phyloP scores from a whole-genome alignment of 129 eudicot species.

The Artemisia annua region DNA sequence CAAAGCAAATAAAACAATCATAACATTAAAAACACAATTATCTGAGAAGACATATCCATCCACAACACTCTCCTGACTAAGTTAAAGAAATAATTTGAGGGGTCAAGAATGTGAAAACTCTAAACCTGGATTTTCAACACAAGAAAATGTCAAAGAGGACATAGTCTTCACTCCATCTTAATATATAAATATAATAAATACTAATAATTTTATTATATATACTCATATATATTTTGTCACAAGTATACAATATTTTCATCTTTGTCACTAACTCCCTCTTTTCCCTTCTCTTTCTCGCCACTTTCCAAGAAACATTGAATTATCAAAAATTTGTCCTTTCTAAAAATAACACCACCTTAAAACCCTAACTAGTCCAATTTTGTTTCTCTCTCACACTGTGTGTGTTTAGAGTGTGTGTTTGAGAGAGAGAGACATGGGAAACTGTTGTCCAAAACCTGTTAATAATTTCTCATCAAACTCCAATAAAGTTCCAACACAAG shows the following conservation, averaged over 20 bases:
- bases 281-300: constrained; percentile 34
- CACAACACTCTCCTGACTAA: constrained; percentile 10
- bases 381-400: neutral
- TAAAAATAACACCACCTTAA: constrained; percentile 1
- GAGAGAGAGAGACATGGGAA: constrained; percentile 57
- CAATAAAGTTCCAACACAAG: constrained; percentile 37
- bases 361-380: constrained; percentile 21
- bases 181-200: neutral
- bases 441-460: constrained; percentile 61
- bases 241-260: neutral
- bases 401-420: neutral
- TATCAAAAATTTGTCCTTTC: constrained; percentile 4
- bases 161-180: constrained; percentile 29
- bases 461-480: constrained; percentile 40
- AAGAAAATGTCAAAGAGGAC: constrained; percentile 35
- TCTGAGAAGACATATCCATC: constrained; percentile 12
- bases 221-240: neutral
- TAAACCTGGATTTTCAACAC: constrained; percentile 23
- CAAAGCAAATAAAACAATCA: neutral
- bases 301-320: constrained; percentile 39
- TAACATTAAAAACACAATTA: neutral
- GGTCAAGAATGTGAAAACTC: constrained; percentile 28
- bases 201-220: neutral
- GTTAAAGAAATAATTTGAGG: neutral
- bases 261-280: constrained; percentile 14